Percentiles rank a stretch among this genome's conserved stretches.
Evolutionary conservation across 345 rosid genomes (phyloP).

Genomic region (Lepidium africanum): DNA sequence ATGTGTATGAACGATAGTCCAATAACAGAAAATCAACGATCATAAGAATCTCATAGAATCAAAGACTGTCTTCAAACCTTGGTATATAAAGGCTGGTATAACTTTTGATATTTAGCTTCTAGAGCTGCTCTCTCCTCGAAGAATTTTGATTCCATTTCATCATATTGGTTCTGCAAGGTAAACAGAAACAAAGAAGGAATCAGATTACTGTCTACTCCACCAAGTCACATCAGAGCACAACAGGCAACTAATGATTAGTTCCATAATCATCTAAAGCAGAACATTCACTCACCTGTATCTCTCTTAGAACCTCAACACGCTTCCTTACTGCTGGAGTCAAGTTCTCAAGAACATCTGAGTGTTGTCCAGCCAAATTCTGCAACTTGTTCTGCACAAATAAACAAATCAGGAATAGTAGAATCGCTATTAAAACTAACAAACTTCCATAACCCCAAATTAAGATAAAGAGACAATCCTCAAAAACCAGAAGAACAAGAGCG

Average conservation of each 20-base stretch:
- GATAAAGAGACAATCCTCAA: not conserved
- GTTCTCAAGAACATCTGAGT: constrained; percentile 63
- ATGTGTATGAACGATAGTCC: not conserved
- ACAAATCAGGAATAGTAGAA: not conserved
- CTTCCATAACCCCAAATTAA: not conserved
- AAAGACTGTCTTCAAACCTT: constrained; percentile 40
- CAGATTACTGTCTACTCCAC: not conserved
- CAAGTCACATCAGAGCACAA: not conserved
- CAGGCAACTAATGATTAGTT: not conserved
- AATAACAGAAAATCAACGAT: not conserved
- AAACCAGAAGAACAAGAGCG: not conserved
- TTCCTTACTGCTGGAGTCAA: constrained; percentile 56
- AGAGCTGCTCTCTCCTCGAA: constrained; percentile 88
- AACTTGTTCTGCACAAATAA: constrained; percentile 54
- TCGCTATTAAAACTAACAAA: not conserved
- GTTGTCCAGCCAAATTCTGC: constrained; percentile 72
- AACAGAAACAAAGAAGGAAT: not conserved
- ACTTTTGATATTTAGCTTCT: constrained; percentile 83
- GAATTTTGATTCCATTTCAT: constrained; percentile 78
- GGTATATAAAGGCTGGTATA: constrained; percentile 70
- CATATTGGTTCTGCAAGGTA: constrained; percentile 58
- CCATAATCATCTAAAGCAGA: not conserved
- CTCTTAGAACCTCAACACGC: constrained; percentile 88
- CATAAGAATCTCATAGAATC: not conserved
- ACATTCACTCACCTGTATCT: constrained; percentile 58